Evolutionary conservation across 768 basidiomycete genomes (phyloP), one percentile per base, ranked within the genome.

Genomic region (Rhodotorula graminis): DNA sequence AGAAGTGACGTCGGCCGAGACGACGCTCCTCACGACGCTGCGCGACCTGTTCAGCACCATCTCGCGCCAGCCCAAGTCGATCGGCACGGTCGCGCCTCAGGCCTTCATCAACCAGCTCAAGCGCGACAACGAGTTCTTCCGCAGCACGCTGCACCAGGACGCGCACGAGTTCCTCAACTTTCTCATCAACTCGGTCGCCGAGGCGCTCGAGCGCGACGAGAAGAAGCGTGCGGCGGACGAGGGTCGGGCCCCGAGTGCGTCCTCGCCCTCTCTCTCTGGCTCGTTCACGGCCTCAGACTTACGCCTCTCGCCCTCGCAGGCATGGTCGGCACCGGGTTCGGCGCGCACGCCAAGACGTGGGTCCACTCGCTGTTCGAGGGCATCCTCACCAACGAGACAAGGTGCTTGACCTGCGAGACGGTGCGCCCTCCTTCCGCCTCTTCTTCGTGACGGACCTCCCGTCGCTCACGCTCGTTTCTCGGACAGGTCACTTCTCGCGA

Each of bases 91-190:
- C 55, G 86, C 92, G 3, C 96, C 96, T 3, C 87, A 89, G 68
- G 90, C 90, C 33, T 91, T 99, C 81, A 89, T 99, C 80, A 89
- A 92, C 79, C 95, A 95, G 80, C 86, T 98, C 77, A 92, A 91
- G 82, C 88, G 93, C 78, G 85, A 92, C 78, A 98, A 98, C 81
- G 92, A 93, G 78, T 84, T 89, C 59, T 99, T 97, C 79, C 86
- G 92, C 61, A 88, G 88, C 50, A 89, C 90, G 25, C 90, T 90
- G 86, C 96, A 99, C 80, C 96, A 99, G 80, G 96, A 99, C 80
- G 96, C 96, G 6, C 96, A 98, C 82, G 96, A 99, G 82, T 98
- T 99, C 81, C 84, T 97, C 55, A 96, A 94, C 80, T 97, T 90
- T 82, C 83, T 97, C 40, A 83, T 99, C 66, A 99, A 99, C 81